Evolutionary conservation across 108 stramenopile genomes (phyloP).

Genomic region (Ochromonas danica): DNA sequence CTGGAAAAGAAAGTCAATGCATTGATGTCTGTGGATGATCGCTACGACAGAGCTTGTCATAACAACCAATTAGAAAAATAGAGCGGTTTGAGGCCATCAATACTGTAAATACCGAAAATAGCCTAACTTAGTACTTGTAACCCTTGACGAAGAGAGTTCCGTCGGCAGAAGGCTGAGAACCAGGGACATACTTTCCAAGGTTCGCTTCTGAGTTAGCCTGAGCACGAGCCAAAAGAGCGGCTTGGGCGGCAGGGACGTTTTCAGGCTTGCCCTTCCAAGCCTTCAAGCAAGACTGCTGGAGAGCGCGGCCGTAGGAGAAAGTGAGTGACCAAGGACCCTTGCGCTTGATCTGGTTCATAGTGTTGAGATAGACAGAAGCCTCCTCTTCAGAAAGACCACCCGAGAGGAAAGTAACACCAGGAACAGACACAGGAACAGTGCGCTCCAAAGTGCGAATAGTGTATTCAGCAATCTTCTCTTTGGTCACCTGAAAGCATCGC

Average conservation of each 20-base stretch:
- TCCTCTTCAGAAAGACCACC: constrained; percentile 31
- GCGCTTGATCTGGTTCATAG: background rate
- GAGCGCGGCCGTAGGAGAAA: constrained; percentile 8
- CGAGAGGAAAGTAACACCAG: constrained; percentile 12
- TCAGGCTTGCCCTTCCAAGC: background rate
- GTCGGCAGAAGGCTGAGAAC: constrained; percentile 53
- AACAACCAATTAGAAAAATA: too few species aligned
- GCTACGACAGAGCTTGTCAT: too few species aligned
- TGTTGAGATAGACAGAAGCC: constrained; percentile 20
- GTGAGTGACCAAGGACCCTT: constrained; percentile 17
- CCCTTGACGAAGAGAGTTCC: constrained; percentile 59
- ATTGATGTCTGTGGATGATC: too few species aligned
- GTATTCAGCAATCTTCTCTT: constrained; percentile 8
- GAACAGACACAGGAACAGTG: background rate
- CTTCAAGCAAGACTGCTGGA: background rate
- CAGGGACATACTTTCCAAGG: constrained; percentile 65
- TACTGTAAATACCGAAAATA: background rate
- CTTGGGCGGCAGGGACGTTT: background rate
- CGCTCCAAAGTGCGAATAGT: constrained; percentile 19
- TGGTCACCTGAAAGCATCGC: too few species aligned
- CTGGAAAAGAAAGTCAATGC: too few species aligned
- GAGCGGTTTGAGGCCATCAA: too few species aligned
- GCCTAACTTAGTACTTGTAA: constrained; percentile 56
- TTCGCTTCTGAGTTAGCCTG: constrained; percentile 45
- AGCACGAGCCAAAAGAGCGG: constrained; percentile 2